These are phyloP conservation scores for Serendipita sp. DNA, from an alignment of 768 basidiomycete species.

Conservation along the genomic window DNA sequence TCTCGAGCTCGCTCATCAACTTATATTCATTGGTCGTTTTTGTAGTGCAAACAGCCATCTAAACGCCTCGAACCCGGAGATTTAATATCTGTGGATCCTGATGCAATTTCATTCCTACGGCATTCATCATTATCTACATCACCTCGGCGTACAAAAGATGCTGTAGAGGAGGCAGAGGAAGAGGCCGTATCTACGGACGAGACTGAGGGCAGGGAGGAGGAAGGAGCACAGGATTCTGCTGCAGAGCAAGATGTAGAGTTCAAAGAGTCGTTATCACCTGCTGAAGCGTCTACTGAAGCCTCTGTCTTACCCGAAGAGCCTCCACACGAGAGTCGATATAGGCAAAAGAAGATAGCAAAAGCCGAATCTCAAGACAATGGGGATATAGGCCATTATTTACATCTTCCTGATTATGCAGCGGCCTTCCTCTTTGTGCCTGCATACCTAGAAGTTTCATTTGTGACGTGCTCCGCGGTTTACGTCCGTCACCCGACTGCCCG, in stretches of 20 bases:
- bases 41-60: conserved; percentile 60
- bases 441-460: conserved; percentile 72
- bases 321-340: conserved; percentile 6
- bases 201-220: conserved; percentile 6
- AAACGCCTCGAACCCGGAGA: conserved; percentile 86
- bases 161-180: not conserved
- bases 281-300: conserved; percentile 14
- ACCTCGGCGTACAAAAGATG: not conserved
- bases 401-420: conserved; percentile 70
- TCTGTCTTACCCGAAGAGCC: conserved; percentile 7
- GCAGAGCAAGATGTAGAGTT: conserved; percentile 12
- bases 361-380: not conserved
- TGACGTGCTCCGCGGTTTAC: conserved; percentile 81
- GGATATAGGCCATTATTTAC: conserved; percentile 28
- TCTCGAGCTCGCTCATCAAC: conserved; percentile 1
- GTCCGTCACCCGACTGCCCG: conserved; percentile 92
- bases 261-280: conserved; percentile 10
- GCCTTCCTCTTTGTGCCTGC: conserved; percentile 91
- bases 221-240: not conserved
- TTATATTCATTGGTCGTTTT: conserved; percentile 3
- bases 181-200: conserved; percentile 5
- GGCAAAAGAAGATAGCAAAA: conserved; percentile 5
- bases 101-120: conserved; percentile 55
- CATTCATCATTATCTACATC: not conserved
- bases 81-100: conserved; percentile 78